These are phyloP conservation scores for Phoma herbarum DNA, from an alignment of 2,329 filamentous ascomycete genomes.

Conservation along the genomic window DNA sequence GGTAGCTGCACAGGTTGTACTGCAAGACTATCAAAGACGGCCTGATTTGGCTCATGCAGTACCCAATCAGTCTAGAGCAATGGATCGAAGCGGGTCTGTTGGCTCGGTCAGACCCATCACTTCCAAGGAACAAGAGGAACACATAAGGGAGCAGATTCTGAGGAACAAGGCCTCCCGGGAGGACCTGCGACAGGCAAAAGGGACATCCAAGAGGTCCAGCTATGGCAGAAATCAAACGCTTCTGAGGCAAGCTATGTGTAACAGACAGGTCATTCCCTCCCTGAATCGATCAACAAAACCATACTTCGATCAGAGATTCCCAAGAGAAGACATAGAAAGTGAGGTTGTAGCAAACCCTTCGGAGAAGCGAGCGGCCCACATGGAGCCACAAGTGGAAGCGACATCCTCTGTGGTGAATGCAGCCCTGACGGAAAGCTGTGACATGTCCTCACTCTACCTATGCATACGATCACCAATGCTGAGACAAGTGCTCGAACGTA, in stretches of 20 bases:
- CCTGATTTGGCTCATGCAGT: neutral
- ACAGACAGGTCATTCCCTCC: neutral
- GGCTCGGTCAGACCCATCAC: neutral
- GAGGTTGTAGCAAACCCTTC: too few species aligned
- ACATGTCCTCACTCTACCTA: neutral
- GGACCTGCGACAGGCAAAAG: neutral
- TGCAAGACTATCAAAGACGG: neutral
- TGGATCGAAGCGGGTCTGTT: neutral
- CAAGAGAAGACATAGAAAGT: neutral
- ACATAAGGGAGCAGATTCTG: conserved; percentile 2
- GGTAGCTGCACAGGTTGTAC: conserved; percentile 1
- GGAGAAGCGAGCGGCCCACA: neutral
- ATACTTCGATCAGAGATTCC: neutral
- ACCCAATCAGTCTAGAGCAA: neutral
- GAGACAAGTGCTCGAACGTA: conserved; percentile 1
- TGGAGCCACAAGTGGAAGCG: neutral
- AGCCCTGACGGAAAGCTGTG: neutral
- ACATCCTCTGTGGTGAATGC: neutral
- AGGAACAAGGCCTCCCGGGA: conserved; percentile 2
- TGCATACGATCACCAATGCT: conserved; percentile 1
- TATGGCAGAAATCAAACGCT: neutral
- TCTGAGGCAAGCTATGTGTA: neutral
- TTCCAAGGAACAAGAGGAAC: conserved; percentile 1
- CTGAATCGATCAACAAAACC: neutral
- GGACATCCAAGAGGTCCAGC: neutral